Base-by-base conservation (phyloP, 495 filamentous ascomycete genomes). In the Penicillium robsamsonii region DNA sequence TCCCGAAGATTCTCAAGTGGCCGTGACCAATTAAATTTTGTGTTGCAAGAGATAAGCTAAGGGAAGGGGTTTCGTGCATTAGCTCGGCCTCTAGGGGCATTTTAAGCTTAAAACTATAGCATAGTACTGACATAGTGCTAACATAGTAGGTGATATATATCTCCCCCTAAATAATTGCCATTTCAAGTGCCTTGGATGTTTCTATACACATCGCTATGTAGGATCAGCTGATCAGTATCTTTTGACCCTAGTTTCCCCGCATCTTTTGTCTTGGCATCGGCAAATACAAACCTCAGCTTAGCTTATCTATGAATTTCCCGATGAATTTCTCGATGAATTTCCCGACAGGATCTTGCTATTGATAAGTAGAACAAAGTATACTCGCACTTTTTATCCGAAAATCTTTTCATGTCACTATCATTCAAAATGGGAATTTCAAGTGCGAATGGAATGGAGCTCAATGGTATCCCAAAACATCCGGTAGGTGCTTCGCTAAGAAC, bases 221-320 rank as follows among this genome's bases (percentile, higher is more conserved):
- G 1, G 1, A 27, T 2, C 22, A 33, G 35, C 18, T 27, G 22
- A 30, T 29, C 29, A 20, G 13, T 38, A 38, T 38, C 35, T 38
- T 33, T 38, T 22, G n/a, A 37, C 35, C 25, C 18, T 20, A 20
- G 0, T 17, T 59, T 59, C 57, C 57, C 57, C 57, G 57, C 57
- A 38, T 47, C 55, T 55, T 55, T 55, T 45, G 29, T 55, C 57
- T 59, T 59, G 57, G 57, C 57, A 50, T 59, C 57, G 57, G 57
- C 25, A 50, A 59, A 55, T 47, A 24, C 2, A 4, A 46, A 45
- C 43, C 17, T 27, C 25, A 20, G 15, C 17, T 43, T 38, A 29
- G 46, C 18, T 20, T 12, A 15, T 30, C 11, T 22, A 38, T 4
- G 22, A 5, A n/a, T n/a, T n/a, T n/a, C n/a, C n/a, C n/a, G n/a